Evolutionary conservation across 148 eudicot species (phyloP).

Genomic region (Dianthus caryophyllus): DNA sequence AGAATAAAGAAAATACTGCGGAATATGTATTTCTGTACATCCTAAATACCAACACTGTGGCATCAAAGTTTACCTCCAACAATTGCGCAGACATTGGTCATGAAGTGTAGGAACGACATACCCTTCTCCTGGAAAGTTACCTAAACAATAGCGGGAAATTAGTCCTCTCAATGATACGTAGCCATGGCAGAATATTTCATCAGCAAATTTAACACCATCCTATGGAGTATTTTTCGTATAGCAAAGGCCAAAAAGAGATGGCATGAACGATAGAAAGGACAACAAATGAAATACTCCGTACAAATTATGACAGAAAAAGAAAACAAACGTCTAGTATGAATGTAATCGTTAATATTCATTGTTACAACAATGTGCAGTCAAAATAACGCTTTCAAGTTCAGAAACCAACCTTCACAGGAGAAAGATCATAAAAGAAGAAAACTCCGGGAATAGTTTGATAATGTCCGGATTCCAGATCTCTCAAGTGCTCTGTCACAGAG

Average conservation of each 20-base stretch:
- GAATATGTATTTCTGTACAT: too few species aligned
- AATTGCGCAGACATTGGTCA: slow-evolving; percentile 82
- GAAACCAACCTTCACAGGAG: slow-evolving; percentile 71
- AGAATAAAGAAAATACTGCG: neutral
- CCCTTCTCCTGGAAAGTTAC: slow-evolving; percentile 69
- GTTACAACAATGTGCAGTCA: neutral
- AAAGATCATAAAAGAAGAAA: slow-evolving; percentile 86
- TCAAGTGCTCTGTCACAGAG: slow-evolving; percentile 86
- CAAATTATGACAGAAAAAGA: neutral
- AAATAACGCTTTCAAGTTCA: neutral
- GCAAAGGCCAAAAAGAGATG: neutral
- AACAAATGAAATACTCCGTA: neutral
- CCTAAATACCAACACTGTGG: too few species aligned
- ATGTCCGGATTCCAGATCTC: slow-evolving; percentile 48
- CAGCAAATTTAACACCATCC: neutral
- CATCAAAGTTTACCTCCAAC: slow-evolving; percentile 58
- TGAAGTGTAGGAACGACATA: slow-evolving; percentile 71
- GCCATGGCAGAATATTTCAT: neutral
- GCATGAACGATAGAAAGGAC: neutral
- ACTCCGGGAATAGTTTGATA: slow-evolving; percentile 63
- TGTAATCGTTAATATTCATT: too few species aligned
- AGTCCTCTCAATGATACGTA: neutral
- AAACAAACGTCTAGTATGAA: neutral
- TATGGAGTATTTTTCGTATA: neutral
- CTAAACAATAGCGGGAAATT: slow-evolving; percentile 35